These are phyloP conservation scores for Przewalskia tangutica DNA, from an alignment of 257 asterid species.

Conservation along the genomic window DNA sequence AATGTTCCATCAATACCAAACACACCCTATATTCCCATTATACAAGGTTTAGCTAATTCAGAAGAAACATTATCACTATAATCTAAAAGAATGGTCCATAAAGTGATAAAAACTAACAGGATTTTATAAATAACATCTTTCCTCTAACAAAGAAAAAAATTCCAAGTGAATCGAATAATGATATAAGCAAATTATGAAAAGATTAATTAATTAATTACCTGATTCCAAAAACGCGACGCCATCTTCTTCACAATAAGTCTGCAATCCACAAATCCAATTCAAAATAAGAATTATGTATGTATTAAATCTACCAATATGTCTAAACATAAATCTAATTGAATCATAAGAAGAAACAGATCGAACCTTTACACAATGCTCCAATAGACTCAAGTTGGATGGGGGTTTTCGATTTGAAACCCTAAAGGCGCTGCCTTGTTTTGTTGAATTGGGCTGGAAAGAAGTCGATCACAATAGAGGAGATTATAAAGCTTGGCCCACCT, in stretches of 20 bases:
- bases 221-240: slow-evolving; percentile 34
- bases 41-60: not conserved
- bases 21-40: not conserved
- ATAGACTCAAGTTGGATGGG: not conserved
- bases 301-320: not conserved
- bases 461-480: not conserved
- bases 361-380: not conserved
- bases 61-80: not conserved
- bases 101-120: not conserved
- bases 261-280: not conserved
- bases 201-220: slow-evolving; percentile 9
- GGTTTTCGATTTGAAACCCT: not conserved
- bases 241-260: slow-evolving; percentile 1
- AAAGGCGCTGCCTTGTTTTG: not conserved
- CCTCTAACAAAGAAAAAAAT: not conserved
- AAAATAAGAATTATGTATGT: not conserved
- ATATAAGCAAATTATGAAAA: not conserved
- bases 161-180: not conserved
- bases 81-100: not conserved
- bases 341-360: too few species aligned
- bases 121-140: not conserved
- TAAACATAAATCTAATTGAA: not conserved
- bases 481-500: not conserved
- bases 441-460: not conserved
- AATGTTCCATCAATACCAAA: not conserved